phyloP scores from a whole-genome alignment of 2,329 filamentous ascomycete species.

The Colletotrichum neosansevieriae region DNA sequence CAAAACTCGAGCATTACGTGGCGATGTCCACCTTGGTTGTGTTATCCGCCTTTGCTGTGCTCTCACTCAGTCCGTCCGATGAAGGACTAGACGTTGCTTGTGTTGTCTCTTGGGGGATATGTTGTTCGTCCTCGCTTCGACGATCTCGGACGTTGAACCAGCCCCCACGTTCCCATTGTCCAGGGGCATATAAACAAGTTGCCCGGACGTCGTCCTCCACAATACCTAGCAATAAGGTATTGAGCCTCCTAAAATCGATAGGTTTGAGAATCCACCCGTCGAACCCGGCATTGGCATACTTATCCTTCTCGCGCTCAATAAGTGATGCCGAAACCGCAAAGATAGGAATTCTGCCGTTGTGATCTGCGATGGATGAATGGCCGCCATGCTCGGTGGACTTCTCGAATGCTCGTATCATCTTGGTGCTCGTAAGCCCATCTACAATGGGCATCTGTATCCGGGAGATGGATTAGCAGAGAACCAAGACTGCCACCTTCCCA shows the following conservation, averaged over 20 bases:
- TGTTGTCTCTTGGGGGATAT: background rate
- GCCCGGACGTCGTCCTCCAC: conserved; percentile 69
- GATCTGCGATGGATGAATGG: conserved; percentile 69
- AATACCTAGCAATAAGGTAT: conserved; percentile 77
- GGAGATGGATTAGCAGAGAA: too few relatives aligned
- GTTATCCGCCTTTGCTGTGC: background rate
- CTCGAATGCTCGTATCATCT: conserved; percentile 84
- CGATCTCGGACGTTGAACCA: conserved; percentile 70
- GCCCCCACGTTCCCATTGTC: conserved; percentile 86
- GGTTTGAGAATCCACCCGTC: conserved; percentile 94
- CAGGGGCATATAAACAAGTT: conserved; percentile 75
- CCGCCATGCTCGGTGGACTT: conserved; percentile 59
- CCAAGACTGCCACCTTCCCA: too few relatives aligned
- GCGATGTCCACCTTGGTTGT: background rate
- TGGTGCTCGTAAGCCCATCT: conserved; percentile 83
- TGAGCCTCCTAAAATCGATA: conserved; percentile 82
- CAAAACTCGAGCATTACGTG: too few relatives aligned
- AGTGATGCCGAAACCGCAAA: conserved; percentile 90
- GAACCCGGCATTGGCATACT: conserved; percentile 83
- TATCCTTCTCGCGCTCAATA: conserved; percentile 74
- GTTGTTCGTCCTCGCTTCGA: conserved; percentile 9
- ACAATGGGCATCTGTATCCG: conserved; percentile 85
- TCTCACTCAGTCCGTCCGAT: background rate
- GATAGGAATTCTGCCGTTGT: conserved; percentile 79
- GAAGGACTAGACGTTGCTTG: background rate